Evolutionary conservation across 768 basidiomycete genomes (phyloP).

Genomic region (Leccinum rimulosum): DNA sequence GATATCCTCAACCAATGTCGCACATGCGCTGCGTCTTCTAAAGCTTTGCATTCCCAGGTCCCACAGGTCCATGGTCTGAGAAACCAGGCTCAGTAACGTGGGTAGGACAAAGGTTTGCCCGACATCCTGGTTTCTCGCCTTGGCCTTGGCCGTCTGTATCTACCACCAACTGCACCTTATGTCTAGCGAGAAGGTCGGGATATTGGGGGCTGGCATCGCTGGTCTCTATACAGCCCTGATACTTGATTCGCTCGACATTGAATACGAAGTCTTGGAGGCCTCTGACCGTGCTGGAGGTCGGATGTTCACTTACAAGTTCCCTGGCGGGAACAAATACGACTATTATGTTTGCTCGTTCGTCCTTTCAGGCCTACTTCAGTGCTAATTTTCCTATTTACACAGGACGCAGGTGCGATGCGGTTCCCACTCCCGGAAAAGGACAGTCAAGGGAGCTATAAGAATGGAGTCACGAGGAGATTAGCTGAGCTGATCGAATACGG

Average conservation of each 20-base stretch:
- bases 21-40: not conserved
- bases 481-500: conserved; percentile 31
- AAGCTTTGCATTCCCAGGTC: not conserved
- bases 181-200: conserved; percentile 12
- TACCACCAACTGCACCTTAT: not conserved
- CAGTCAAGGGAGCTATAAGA: conserved; percentile 11
- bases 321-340: conserved; percentile 27
- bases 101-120: too few species aligned
- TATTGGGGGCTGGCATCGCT: conserved; percentile 22
- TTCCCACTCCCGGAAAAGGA: conserved; percentile 26
- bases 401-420: conserved; percentile 41
- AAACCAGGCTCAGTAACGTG: too few species aligned
- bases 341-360: conserved; percentile 30
- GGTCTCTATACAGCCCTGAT: not conserved
- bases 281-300: conserved; percentile 42
- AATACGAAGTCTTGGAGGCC: conserved; percentile 46
- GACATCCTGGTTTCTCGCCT: too few species aligned
- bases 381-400: not conserved
- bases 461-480: conserved; percentile 30
- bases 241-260: conserved; percentile 30
- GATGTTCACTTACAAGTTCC: conserved; percentile 43
- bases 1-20: not conserved
- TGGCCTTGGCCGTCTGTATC: too few species aligned
- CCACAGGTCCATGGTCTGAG: too few species aligned
- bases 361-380: not conserved